Evolutionary conservation across 2,329 filamentous ascomycete genomes (phyloP).

Genomic region (Stagonosporopsis vannaccii): DNA sequence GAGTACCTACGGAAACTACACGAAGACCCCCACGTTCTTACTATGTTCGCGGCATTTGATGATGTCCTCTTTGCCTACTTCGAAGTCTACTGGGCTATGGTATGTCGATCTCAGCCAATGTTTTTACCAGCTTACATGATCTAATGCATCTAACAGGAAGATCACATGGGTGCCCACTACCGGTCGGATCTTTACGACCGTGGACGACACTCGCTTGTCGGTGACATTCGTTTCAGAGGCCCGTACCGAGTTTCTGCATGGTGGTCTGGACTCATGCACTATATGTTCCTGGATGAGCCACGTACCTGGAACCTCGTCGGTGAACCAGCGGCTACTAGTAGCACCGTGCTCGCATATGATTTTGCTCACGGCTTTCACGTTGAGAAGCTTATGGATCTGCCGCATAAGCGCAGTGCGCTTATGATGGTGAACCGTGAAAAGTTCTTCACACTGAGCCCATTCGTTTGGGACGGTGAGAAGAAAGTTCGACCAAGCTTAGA

Average conservation of each 20-base stretch:
- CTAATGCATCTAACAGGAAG: slow-evolving; percentile 55
- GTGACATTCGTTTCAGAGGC: slow-evolving; percentile 63
- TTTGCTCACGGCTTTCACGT: slow-evolving; percentile 75
- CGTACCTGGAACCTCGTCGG: slow-evolving; percentile 65
- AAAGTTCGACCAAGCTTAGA: slow-evolving; percentile 46
- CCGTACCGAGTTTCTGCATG: slow-evolving; percentile 64
- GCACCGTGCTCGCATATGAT: slow-evolving; percentile 76
- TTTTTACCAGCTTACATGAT: slow-evolving; percentile 1
- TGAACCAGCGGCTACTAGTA: slow-evolving; percentile 76
- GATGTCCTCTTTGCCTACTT: slow-evolving; percentile 78
- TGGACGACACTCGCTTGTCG: slow-evolving; percentile 67
- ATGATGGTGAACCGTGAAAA: slow-evolving; percentile 70
- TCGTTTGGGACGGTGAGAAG: slow-evolving; percentile 52
- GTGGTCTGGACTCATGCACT: slow-evolving; percentile 66
- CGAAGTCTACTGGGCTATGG: slow-evolving; percentile 80
- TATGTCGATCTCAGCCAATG: slow-evolving; percentile 38
- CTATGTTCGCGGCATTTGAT: slow-evolving; percentile 75
- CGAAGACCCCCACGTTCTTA: slow-evolving; percentile 74
- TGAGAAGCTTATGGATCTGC: slow-evolving; percentile 75
- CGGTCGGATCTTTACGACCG: slow-evolving; percentile 64
- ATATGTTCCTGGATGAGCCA: slow-evolving; percentile 66
- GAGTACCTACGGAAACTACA: slow-evolving; percentile 74
- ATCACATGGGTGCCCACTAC: slow-evolving; percentile 67
- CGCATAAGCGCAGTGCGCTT: slow-evolving; percentile 74
- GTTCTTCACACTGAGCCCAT: slow-evolving; percentile 73